Evolutionary conservation across 176 grass and related monocot species (phyloP), one percentile per base, ranked within the genome.

Genomic region (Pontederia paniculata): DNA sequence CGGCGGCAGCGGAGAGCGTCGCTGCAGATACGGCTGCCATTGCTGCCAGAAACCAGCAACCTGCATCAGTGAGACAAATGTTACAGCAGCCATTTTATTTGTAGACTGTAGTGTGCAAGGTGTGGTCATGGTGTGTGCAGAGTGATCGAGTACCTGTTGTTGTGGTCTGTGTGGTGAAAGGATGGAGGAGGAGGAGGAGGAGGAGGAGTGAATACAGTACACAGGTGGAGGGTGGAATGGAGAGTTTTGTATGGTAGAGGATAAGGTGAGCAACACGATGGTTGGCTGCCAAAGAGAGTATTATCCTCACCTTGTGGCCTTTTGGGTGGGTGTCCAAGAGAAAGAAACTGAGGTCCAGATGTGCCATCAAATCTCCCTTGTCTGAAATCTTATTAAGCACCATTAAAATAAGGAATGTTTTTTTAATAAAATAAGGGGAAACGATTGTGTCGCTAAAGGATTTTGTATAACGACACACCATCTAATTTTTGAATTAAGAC

Each of bases 21-120:
- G 78, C 69, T 41, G 77, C 20, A n/a, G 77, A 76, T 56, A 97
- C 45, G 52, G 83, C 65, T 74, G 93, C 77, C 93, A 97, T 97
- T 15, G 44, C 21, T 51, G 37, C 15, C 16, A 20, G 57, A 44
- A 10, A 11, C 22, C 54, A n/a, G 0, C 17, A 11, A 14, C 9
- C 17, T 28, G 19, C 4, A 2, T 50, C 16, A 12, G 16, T n/a
- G 16, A 50, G 16, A 50, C 12, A 50, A 50, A n/a, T 1, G 16
- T 50, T n/a, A 50, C 0, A 50, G 48, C 7, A 50, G 12, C 14
- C 48, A 50, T 0, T 50, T 50, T 50, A 14, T n/a, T 12, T n/a
- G 12, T 7, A 1, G 6, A 5, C 28, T 37, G 1, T n/a, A n/a
- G n/a, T 37, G 28, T 0, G 28, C 28, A 37, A 37, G 1, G 28